phyloP scores from a whole-genome alignment of 179 eudicot genomes.

The Dionaea muscipula region DNA sequence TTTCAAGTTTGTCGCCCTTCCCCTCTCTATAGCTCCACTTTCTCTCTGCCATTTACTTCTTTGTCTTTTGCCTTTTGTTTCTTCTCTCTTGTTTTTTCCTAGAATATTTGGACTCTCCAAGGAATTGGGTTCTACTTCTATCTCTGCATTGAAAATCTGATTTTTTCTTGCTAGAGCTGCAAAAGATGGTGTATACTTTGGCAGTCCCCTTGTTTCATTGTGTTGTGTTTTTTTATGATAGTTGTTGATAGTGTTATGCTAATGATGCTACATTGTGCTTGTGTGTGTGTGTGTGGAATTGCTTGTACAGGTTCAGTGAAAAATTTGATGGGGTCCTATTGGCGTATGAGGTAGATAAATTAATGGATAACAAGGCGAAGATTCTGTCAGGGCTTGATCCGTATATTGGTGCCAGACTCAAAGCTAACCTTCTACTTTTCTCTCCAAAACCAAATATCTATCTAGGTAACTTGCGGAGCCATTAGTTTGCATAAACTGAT shows the following conservation, averaged over 20 bases:
- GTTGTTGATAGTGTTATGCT: background rate
- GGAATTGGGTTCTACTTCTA: background rate
- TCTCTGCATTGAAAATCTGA: background rate
- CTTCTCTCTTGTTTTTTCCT: background rate
- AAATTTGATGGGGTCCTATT: conserved; percentile 70
- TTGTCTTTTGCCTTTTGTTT: background rate
- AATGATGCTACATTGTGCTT: background rate
- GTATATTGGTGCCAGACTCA: conserved; percentile 42
- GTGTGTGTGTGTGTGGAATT: background rate
- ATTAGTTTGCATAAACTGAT: background rate
- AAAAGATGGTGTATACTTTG: no score
- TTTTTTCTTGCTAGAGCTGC: conserved; percentile 2
- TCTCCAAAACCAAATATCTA: conserved; percentile 67
- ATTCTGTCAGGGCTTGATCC: conserved; percentile 57
- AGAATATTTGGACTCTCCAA: background rate
- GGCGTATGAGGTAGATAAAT: conserved; percentile 44
- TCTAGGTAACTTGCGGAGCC: conserved; percentile 32
- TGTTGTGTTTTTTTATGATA: background rate
- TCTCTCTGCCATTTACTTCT: background rate
- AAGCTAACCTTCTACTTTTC: conserved; percentile 53
- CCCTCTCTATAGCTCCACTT: background rate
- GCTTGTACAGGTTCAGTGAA: conserved; percentile 47
- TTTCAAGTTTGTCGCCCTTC: conserved; percentile 34
- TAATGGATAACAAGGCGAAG: conserved; percentile 27
- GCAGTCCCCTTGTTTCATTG: no score